These are phyloP conservation scores for Austroboletus festivus DNA, from an alignment of 768 basidiomycete species.

Conservation along the genomic window DNA sequence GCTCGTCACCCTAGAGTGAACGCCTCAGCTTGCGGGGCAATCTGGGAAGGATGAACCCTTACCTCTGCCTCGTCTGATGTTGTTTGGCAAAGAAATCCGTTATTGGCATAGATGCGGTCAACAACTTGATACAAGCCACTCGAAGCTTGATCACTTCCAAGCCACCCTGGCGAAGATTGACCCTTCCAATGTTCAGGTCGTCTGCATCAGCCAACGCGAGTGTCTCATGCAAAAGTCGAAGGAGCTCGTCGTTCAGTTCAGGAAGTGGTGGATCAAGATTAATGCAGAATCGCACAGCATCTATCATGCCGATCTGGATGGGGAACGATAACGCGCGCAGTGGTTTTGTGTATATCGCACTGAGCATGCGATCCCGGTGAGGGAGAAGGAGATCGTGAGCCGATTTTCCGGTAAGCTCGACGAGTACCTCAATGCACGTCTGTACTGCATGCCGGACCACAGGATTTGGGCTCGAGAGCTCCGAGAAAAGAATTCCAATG, in stretches of 20 bases:
- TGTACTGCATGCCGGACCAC: slow-evolving; percentile 84
- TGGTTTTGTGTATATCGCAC: slow-evolving; percentile 93
- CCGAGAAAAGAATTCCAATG: slow-evolving; percentile 81
- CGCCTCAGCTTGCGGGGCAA: slow-evolving; percentile 2
- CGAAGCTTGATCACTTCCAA: slow-evolving; percentile 86
- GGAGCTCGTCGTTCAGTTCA: slow-evolving; percentile 88
- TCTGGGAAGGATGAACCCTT: slow-evolving; percentile 12
- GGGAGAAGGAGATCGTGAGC: slow-evolving; percentile 77
- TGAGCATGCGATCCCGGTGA: slow-evolving; percentile 84
- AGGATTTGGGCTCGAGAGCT: slow-evolving; percentile 82
- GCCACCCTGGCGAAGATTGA: slow-evolving; percentile 70
- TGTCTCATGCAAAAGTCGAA: slow-evolving; percentile 89
- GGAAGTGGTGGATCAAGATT: slow-evolving; percentile 85
- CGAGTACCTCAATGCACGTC: slow-evolving; percentile 73
- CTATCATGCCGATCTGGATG: slow-evolving; percentile 97
- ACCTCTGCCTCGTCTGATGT: slow-evolving; percentile 83
- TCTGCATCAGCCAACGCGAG: slow-evolving; percentile 95
- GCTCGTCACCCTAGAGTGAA: slow-evolving; percentile 68
- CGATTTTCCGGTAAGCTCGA: slow-evolving; percentile 66
- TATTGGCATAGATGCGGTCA: slow-evolving; percentile 92
- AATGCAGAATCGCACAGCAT: slow-evolving; percentile 92
- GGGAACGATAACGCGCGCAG: slow-evolving; percentile 90
- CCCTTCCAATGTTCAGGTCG: slow-evolving; percentile 75
- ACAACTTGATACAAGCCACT: slow-evolving; percentile 87
- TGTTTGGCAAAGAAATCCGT: slow-evolving; percentile 92